Conservation (phyloP, 495 filamentous ascomycete species). For the Talaromyces borbonicus region DNA sequence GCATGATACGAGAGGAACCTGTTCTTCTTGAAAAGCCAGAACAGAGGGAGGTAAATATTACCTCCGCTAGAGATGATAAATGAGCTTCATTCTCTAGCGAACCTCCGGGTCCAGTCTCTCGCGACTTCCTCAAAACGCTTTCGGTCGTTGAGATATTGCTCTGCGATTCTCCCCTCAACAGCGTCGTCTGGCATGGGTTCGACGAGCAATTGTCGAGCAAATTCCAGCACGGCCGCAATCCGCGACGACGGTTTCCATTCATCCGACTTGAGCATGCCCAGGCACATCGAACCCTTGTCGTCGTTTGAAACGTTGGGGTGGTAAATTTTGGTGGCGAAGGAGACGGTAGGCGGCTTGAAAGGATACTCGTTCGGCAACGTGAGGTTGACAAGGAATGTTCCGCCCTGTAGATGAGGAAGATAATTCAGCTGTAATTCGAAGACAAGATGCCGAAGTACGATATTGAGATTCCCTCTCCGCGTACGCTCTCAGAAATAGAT, state of each 20-base stretch:
- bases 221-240: conserved; percentile 66
- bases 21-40: background rate
- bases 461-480: too few relatives aligned
- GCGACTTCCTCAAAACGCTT: conserved; percentile 76
- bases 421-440: too few relatives aligned
- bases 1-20: background rate
- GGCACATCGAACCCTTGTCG: conserved; percentile 82
- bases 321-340: conserved; percentile 92
- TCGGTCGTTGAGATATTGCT: conserved; percentile 67
- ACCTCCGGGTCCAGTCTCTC: conserved; percentile 67
- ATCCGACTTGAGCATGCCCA: conserved; percentile 76
- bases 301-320: conserved; percentile 98
- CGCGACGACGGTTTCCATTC: conserved; percentile 90
- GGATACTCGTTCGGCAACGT: conserved; percentile 80
- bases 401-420: conserved; percentile 40
- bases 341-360: conserved; percentile 82
- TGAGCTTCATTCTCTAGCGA: conserved; percentile 44
- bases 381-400: conserved; percentile 68
- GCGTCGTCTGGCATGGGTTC: conserved; percentile 95
- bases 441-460: too few relatives aligned
- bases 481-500: background rate
- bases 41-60: background rate
- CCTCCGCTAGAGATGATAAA: background rate
- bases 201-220: conserved; percentile 63
- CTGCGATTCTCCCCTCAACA: conserved; percentile 76